phyloP scores from a whole-genome alignment of 2,329 filamentous ascomycete genomes.

The Calonectria multiphialidica region DNA sequence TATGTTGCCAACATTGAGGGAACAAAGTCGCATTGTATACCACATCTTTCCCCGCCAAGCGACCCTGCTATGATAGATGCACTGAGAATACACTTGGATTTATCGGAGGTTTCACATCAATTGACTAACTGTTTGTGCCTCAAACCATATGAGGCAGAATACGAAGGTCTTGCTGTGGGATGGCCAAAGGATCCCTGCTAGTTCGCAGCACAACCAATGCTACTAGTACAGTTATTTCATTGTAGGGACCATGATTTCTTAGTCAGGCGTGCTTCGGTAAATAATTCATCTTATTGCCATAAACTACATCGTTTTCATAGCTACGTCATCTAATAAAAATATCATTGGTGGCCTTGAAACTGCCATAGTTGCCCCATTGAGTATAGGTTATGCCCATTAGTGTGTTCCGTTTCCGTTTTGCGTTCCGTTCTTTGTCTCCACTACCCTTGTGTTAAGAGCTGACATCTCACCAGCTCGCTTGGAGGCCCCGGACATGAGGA shows the following conservation, averaged over 20 bases:
- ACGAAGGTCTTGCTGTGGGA: too few relatives aligned
- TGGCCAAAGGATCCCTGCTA: too few relatives aligned
- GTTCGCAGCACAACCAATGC: not conserved
- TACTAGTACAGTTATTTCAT: not conserved
- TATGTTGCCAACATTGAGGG: too few relatives aligned
- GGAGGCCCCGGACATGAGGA: slow-evolving; percentile 40
- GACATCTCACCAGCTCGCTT: slow-evolving; percentile 43
- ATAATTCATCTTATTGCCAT: not conserved
- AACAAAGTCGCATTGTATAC: too few relatives aligned
- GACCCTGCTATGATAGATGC: too few relatives aligned
- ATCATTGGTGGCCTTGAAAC: not conserved
- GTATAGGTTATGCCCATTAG: not conserved
- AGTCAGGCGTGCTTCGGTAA: not conserved
- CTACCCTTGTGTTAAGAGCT: slow-evolving; percentile 31
- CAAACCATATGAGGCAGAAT: too few relatives aligned
- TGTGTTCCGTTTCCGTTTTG: slow-evolving; percentile 3
- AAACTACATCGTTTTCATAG: not conserved
- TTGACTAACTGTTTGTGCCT: too few relatives aligned
- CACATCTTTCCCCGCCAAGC: too few relatives aligned
- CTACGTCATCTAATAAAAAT: not conserved
- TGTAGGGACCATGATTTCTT: not conserved
- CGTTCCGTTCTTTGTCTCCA: slow-evolving; percentile 10
- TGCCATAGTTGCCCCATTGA: too few relatives aligned
- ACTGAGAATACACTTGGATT: too few relatives aligned
- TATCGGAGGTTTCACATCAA: too few relatives aligned